A percentile compares a stretch with the other conserved stretches of the same genome.
Evolutionary conservation across 345 rosid species (phyloP).

Genomic region (Camelina sativa): DNA sequence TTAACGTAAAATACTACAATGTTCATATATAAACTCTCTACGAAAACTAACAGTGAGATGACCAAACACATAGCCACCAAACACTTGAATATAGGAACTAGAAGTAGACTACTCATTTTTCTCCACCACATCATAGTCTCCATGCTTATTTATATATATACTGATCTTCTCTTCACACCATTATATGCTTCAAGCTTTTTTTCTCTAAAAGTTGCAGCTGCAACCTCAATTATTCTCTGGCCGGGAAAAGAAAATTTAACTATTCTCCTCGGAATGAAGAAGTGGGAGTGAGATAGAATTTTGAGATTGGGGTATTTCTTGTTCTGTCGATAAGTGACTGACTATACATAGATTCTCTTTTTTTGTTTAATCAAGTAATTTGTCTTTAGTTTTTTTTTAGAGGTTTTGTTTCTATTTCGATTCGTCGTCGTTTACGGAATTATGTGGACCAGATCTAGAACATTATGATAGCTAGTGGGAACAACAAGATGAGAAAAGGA

Average conservation of each 20-base stretch:
- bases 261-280: not conserved
- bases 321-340: slow-evolving; percentile 25
- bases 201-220: not conserved
- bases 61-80: slow-evolving; percentile 55
- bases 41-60: slow-evolving; percentile 57
- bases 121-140: slow-evolving; percentile 44
- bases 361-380: slow-evolving; percentile 6
- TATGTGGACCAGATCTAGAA: slow-evolving; percentile 33
- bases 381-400: not conserved
- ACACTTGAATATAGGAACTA: slow-evolving; percentile 52
- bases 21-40: slow-evolving; percentile 60
- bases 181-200: slow-evolving; percentile 31
- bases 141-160: slow-evolving; percentile 28
- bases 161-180: slow-evolving; percentile 19
- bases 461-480: slow-evolving; percentile 36
- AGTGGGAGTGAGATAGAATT: not conserved
- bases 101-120: slow-evolving; percentile 45
- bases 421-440: slow-evolving; percentile 16
- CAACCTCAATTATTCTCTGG: not conserved
- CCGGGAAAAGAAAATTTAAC: not conserved
- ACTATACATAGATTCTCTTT: slow-evolving; percentile 32
- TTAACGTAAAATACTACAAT: slow-evolving; percentile 53
- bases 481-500: slow-evolving; percentile 9
- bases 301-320: slow-evolving; percentile 1
- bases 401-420: not conserved